Base-by-base conservation (phyloP, 441 rosid species). In the Iberis amara region DNA sequence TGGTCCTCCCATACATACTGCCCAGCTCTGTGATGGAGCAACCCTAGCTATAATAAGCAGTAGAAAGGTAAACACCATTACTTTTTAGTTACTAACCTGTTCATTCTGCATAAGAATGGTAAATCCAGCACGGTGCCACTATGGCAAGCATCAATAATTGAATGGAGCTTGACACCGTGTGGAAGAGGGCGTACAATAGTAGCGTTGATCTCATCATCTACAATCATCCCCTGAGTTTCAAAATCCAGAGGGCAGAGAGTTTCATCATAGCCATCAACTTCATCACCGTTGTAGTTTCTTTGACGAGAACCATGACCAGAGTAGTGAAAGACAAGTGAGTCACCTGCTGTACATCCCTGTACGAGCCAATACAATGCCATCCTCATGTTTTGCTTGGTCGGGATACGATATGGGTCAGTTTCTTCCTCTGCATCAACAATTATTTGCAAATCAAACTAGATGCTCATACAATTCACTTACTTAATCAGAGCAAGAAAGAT, bases 301-400 rank as follows among this genome's bases (percentile, higher is more conserved):
- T 85, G 85, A 37, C 77, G 76, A 0, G 95, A 83, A 43, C 98
- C 98, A 63, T 85, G 98, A 18, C 98, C 98, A 6, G 96, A 91
- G 66, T 77, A 91, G 66, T 88, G 95, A 66, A 88, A 88, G 23
- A 91, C 66, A 42, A 31, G 35, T 8, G 98, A 91, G 70, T 91
- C 96, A 40, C 96, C 95, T 8, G 95, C 75, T 36, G 83, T 86
- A 61, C 85, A 85, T 30, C 89, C 96, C 76, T 87, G 98, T 7
- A 91, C 84, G 21, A 85, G 86, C 98, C 96, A 91, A 66, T 61
- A 73, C 30, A 85, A 55, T 18, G 94, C 96, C 95, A 87, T 79
- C 69, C 85, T 79, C 72, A 91, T 55, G 72, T 87, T 91, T 3
- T 74, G 75, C 64, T 83, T 87, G 8, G 75, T 85, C 5, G 98